Percentiles rank a stretch among this genome's conserved stretches.
phyloP scores from a whole-genome alignment of 164 flowering plant genomes.

The Hamamelis virginiana region DNA sequence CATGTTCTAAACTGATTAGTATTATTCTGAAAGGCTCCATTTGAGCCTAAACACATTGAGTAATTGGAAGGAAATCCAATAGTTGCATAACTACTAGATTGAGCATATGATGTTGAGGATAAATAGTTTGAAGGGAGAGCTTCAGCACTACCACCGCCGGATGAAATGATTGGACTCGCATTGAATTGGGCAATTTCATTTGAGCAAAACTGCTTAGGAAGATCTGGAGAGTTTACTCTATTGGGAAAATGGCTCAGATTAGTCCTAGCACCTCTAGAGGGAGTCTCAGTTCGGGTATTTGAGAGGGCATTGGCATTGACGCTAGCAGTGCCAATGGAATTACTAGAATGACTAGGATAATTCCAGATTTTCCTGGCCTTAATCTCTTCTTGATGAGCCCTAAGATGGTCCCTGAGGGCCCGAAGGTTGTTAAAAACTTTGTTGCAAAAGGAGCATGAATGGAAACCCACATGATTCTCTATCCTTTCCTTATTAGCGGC shows the following conservation, averaged over 20 bases:
- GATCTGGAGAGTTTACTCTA: neutral
- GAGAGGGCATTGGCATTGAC: neutral
- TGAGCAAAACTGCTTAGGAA: constrained; percentile 3
- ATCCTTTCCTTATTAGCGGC: neutral
- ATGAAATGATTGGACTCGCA: neutral
- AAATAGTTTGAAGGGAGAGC: neutral
- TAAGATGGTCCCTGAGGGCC: constrained; percentile 21
- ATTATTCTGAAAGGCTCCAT: constrained; percentile 5
- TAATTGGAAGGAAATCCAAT: constrained; percentile 3
- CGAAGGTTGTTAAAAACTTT: constrained; percentile 9
- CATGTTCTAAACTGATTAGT: neutral
- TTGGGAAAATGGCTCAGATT: neutral
- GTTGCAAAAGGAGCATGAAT: constrained; percentile 12
- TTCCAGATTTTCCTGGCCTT: constrained; percentile 6
- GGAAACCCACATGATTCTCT: neutral
- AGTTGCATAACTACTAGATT: neutral
- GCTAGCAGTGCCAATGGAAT: neutral
- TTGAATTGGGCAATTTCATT: neutral
- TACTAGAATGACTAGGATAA: neutral
- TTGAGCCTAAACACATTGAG: neutral
- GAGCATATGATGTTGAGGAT: neutral
- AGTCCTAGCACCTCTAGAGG: neutral
- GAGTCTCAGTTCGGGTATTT: neutral
- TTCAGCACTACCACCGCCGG: neutral
- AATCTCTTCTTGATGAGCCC: constrained; percentile 7